Evolutionary conservation across 1,139 yeast species (phyloP), one percentile per base, ranked within the genome.

Genomic region (Yamadazyma siamensis): DNA sequence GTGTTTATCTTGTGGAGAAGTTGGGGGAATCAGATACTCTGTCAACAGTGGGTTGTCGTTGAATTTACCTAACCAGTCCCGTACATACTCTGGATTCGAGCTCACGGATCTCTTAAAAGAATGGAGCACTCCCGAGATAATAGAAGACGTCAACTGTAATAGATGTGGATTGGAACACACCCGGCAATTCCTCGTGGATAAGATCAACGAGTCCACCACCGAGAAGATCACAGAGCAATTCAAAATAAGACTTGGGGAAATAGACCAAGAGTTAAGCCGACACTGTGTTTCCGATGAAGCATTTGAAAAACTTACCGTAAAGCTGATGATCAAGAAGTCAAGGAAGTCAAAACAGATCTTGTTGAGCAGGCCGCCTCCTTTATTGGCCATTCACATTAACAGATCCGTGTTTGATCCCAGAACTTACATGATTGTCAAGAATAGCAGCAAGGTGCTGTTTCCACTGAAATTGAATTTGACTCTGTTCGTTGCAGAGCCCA

Each of bases 61-160:
- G 40, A 83, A 84, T 43, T 64, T 88, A 31, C 74, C 75, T 1
- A 50, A 50, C 29, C 50, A 49, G 25, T 45, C 52, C 14, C 50
- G 61, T 1, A 55, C 59, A 27, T 52, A 63, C 35, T 63, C 75
- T 11, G 67, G 44, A 50, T 68, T 60, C 44, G 65, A 71, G 16
- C 61, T 88, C 33, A 61, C 73, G 3, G 77, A 73, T 13, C 65
- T 88, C 34, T 59, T 88, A 39, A 65, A 72, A 27, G 81, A 81
- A 33, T 88, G 94, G 85, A 75, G 74, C 10, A 71, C 74, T 33
- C 86, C 91, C 21, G 96, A 88, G 54, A 77, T 84, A 18, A 88
- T 88, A 39, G 88, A 87, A 43, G 96, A 88, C 31, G 96, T 88
- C 25, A 91, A 87, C 56, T 88, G 96, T 61, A 86, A 88, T 54